Base-by-base conservation (phyloP, 2,329 filamentous ascomycete species). In the Ophiosphaerella herpotricha region DNA sequence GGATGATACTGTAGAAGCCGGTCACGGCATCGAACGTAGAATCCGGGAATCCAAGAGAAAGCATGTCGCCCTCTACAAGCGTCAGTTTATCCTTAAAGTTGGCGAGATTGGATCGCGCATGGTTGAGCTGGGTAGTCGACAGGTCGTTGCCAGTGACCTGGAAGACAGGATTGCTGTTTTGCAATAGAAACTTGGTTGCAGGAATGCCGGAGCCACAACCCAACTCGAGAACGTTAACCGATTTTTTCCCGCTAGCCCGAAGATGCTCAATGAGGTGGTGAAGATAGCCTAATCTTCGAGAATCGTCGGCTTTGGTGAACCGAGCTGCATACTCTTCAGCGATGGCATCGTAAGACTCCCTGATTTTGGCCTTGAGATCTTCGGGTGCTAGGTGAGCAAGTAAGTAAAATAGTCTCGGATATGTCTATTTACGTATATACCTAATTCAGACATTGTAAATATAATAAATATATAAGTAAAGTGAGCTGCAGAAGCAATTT, bases 1-100 rank as follows among this genome's bases (percentile, higher is more conserved):
- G 82, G 43, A 83, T 78, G 43, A 85, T 63, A 31, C 77, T 81
- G 65, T 82, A 84, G 58, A 85, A 77, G 0, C 70, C 82, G 1
- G 80, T 57, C 1, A 83, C 74, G 4, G 77, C 80, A 49, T 83
- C 76, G 47, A 85, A 74, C 0, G 70, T 69, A 0, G 38, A 63
- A 0, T 55, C 49, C 0, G 47, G 50, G 50, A 78, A 77, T 1
- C 62, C 45, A 1, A 80, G 62, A 0, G 48, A 53, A 49, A 74
- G 66, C 77, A 80, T 80, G 46, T 80, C 77, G 2, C 73, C 75
- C 13, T 68, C 55, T 3, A 72, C 50, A 1, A 75, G 58, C 1
- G 46, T 23, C 13, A 67, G 21, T 24, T 51, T 50, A 4, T 60
- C 46, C 1, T 35, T 26, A 23, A 55, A 63, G 0, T 9, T 8